phyloP scores from a whole-genome alignment of 2,329 filamentous ascomycete genomes.

The Amylocarpus encephaloides region DNA sequence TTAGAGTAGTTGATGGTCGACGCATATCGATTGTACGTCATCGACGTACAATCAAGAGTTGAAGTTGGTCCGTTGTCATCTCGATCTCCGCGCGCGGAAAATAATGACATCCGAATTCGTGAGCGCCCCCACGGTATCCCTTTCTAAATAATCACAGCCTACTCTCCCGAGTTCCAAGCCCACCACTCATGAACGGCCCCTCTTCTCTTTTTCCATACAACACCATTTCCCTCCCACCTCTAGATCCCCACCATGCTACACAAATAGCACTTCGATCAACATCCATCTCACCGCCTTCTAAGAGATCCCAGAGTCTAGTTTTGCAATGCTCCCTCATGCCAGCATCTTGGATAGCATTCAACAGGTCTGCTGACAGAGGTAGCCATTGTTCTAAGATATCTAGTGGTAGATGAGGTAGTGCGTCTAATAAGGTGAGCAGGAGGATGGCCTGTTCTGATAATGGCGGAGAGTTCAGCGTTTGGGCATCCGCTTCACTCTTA shows the following conservation, averaged over 20 bases:
- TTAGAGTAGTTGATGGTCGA: no score
- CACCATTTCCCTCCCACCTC: constrained; percentile 33
- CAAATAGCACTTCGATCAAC: constrained; percentile 58
- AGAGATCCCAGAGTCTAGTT: constrained; percentile 59
- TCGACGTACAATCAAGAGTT: no score
- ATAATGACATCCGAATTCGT: no score
- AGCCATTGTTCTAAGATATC: constrained; percentile 59
- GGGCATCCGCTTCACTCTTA: constrained; percentile 28
- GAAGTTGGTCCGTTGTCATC: no score
- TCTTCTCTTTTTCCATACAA: constrained; percentile 17
- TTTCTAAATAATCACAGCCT: constrained; percentile 13
- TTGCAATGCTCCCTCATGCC: constrained; percentile 51
- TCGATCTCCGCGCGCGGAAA: no score
- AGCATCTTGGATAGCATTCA: constrained; percentile 49
- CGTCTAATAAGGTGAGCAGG: constrained; percentile 58
- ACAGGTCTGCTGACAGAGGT: constrained; percentile 51
- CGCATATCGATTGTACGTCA: no score
- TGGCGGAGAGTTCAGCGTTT: constrained; percentile 33
- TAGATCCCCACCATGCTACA: constrained; percentile 61
- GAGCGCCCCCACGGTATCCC: no score
- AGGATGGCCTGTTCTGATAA: constrained; percentile 56
- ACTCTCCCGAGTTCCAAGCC: constrained; percentile 19
- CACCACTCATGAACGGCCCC: constrained; percentile 29
- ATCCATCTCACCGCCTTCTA: constrained; percentile 63
- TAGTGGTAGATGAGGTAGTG: constrained; percentile 54